Conservation (phyloP, 805 yeast species). For the Candida glaebosa region DNA sequence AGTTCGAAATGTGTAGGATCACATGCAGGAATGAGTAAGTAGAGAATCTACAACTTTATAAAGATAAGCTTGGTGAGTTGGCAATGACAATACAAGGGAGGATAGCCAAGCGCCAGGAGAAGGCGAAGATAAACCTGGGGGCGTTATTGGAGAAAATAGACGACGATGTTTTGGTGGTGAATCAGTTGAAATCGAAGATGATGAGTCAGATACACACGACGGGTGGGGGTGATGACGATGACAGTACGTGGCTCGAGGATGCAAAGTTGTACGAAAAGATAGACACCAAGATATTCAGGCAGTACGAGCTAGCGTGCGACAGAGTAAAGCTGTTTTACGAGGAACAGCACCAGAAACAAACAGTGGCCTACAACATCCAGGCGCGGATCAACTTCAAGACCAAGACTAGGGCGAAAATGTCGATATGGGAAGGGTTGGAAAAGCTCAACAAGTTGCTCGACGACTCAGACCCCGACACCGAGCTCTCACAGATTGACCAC, state of each 20-base stretch:
- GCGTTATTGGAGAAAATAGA: conserved; percentile 23
- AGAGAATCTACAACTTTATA: background rate
- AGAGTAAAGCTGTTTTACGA: conserved; percentile 63
- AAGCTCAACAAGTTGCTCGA: conserved; percentile 60
- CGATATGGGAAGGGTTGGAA: conserved; percentile 69
- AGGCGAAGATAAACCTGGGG: background rate
- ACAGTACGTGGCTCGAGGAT: conserved; percentile 22
- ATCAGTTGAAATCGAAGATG: conserved; percentile 18
- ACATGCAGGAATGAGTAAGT: background rate
- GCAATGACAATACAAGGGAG: background rate
- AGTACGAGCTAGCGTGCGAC: conserved; percentile 66
- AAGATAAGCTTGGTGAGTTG: background rate
- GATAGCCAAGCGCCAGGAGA: background rate
- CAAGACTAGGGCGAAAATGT: conserved; percentile 61
- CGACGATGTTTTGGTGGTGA: conserved; percentile 22
- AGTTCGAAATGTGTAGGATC: background rate
- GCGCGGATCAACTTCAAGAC: conserved; percentile 71
- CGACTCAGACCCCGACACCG: conserved; percentile 75
- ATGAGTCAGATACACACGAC: background rate
- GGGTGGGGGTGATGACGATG: conserved; percentile 6
- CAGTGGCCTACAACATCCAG: conserved; percentile 69
- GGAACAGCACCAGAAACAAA: conserved; percentile 67
- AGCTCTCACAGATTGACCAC: conserved; percentile 70
- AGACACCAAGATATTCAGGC: conserved; percentile 49
- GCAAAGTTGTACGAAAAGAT: conserved; percentile 28